Conservation (phyloP, 2,329 filamentous ascomycete species). For the Myrmaecium sp. region DNA sequence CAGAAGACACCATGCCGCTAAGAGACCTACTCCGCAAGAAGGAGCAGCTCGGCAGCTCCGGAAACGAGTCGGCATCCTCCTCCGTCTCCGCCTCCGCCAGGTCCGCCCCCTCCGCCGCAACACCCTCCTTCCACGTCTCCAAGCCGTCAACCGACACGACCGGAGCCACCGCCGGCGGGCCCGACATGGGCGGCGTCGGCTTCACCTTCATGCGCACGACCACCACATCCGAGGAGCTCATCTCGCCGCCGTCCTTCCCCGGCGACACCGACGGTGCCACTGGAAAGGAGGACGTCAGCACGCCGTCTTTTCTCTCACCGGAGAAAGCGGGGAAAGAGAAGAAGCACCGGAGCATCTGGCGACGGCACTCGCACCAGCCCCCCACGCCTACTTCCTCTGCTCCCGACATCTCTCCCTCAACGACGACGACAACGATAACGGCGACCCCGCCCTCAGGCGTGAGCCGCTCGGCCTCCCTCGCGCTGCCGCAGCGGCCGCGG, state of each 20-base stretch:
- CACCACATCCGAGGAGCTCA: slow-evolving; percentile 61
- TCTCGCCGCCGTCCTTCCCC: slow-evolving; percentile 47
- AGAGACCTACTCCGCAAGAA: slow-evolving; percentile 47
- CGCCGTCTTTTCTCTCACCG: slow-evolving; percentile 13
- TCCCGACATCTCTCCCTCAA: slow-evolving; percentile 6
- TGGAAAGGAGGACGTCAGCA: slow-evolving; percentile 11
- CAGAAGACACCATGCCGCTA: slow-evolving; percentile 34
- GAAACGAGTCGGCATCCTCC: slow-evolving; percentile 7
- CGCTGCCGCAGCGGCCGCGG: slow-evolving; percentile 6
- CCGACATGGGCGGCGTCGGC: too few relatives aligned
- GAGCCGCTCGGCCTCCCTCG: too few relatives aligned
- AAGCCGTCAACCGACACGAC: slow-evolving; percentile 8
- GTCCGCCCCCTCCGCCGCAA: slow-evolving; percentile 14
- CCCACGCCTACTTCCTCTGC: too few relatives aligned
- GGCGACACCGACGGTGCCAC: slow-evolving; percentile 19
- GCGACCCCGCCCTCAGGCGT: too few relatives aligned
- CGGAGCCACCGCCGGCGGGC: slow-evolving; percentile 19
- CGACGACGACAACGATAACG: slow-evolving; percentile 7
- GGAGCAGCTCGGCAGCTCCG: slow-evolving; percentile 26
- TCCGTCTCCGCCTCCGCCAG: slow-evolving; percentile 12
- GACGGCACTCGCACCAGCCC: slow-evolving; percentile 17
- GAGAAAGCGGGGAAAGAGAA: slow-evolving; percentile 8
- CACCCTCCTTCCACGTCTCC: slow-evolving; percentile 26
- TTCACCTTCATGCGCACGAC: slow-evolving; percentile 79
- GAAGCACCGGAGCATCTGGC: slow-evolving; percentile 14